Conservation (phyloP, 148 eudicot species). For the Agrostemma githago region DNA sequence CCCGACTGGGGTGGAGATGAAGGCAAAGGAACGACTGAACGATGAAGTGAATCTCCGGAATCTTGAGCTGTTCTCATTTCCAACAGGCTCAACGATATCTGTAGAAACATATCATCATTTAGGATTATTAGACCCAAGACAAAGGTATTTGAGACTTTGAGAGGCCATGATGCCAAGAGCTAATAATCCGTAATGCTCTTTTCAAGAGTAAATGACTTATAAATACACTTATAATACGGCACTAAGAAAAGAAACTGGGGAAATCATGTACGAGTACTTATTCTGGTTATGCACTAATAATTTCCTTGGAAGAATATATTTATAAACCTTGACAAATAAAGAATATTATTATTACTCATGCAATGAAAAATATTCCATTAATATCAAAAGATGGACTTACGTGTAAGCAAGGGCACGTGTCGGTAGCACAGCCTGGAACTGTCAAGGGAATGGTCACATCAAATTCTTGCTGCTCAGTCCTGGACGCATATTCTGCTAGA, state of each 20-base stretch:
- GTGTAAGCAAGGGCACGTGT: slow-evolving; percentile 41
- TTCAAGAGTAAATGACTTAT: neutral
- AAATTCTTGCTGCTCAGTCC: slow-evolving; percentile 52
- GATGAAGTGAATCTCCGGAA: slow-evolving; percentile 39
- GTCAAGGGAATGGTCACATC: slow-evolving; percentile 60
- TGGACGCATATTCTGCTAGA: slow-evolving; percentile 79
- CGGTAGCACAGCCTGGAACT: slow-evolving; percentile 38
- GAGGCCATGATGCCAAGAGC: neutral
- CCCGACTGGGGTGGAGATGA: slow-evolving; percentile 33
- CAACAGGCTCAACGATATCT: slow-evolving; percentile 64
- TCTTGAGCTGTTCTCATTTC: slow-evolving; percentile 65
- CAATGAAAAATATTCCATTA: neutral
- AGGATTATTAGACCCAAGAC: slow-evolving; percentile 6
- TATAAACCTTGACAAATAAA: slow-evolving; percentile 4
- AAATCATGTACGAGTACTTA: neutral
- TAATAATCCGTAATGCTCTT: too few species aligned
- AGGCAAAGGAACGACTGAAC: slow-evolving; percentile 31
- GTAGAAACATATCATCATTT: slow-evolving; percentile 14
- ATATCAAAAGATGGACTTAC: slow-evolving; percentile 34
- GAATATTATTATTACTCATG: neutral
- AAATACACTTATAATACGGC: neutral
- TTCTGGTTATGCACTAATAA: neutral
- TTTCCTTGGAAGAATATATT: neutral
- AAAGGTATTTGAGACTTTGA: neutral
- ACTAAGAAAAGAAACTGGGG: neutral